phyloP scores from a whole-genome alignment of 352 stramenopile genomes.

The Ophiocytium majus region DNA sequence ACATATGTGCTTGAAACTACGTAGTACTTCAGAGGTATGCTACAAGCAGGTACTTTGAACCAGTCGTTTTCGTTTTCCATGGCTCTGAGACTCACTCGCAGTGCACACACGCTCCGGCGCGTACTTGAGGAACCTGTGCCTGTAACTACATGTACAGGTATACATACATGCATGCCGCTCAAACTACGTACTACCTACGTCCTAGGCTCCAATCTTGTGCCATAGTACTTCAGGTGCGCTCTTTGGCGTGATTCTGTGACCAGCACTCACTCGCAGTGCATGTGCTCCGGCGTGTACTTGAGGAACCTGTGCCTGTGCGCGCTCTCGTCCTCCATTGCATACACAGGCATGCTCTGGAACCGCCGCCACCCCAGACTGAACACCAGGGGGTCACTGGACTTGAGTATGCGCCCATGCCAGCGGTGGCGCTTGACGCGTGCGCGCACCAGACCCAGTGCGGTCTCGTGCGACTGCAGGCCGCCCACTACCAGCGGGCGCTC shows the following conservation, averaged over 20 bases:
- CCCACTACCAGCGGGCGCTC: constrained; percentile 68
- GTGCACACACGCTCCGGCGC: constrained; percentile 99
- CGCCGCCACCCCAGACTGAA: constrained; percentile 97
- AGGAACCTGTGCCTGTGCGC: constrained; percentile 80
- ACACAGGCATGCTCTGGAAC: constrained; percentile 97
- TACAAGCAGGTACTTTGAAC: too few species aligned
- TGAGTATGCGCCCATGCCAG: constrained; percentile 97
- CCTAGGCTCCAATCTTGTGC: too few species aligned
- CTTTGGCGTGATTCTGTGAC: too few species aligned
- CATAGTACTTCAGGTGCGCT: too few species aligned
- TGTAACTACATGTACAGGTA: too few species aligned
- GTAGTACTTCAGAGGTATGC: too few species aligned
- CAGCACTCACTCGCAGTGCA: constrained; percentile 86
- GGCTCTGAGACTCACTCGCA: constrained; percentile 70
- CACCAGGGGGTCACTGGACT: constrained; percentile 95
- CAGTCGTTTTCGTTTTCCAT: too few species aligned
- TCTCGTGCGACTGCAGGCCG: constrained; percentile 91
- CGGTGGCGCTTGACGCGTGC: constrained; percentile 98
- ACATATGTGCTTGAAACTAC: too few species aligned
- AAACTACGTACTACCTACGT: too few species aligned
- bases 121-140: constrained; percentile 88
- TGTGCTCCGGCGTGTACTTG: constrained; percentile 99
- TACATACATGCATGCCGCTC: too few species aligned
- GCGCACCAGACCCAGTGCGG: constrained; percentile 85
- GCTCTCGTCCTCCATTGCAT: constrained; percentile 96